Base-by-base conservation (phyloP, 768 basidiomycete species). In the Auricularia cornea region DNA sequence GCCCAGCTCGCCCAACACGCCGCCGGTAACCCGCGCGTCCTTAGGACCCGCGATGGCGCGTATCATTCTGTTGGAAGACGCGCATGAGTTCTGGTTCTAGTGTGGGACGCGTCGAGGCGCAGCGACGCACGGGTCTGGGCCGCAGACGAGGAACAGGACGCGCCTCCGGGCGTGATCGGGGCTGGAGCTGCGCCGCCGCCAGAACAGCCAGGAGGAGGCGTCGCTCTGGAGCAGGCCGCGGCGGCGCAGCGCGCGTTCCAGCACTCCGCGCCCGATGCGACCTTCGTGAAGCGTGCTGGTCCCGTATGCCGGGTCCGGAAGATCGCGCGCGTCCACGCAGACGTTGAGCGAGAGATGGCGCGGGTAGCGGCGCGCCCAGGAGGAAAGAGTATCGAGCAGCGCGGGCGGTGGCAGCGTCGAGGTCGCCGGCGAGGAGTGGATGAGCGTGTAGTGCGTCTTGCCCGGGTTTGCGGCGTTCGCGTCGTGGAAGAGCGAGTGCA, bases 91-190 rank as follows among this genome's bases (percentile, higher is more conserved):
- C 6, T 20, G 28, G 54, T 38, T n/a, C n/a, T n/a, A 12, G 54
- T 6, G 8, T 57, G 8, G 54, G 29, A 29, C 5, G 54, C 16
- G 6, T 57, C 26, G 30, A 57, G 12, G 16, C 26, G 26, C 26
- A 6, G 28, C 29, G 51, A 73, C 87, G 69, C 72, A 92, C 92
- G 80, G 80, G 65, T 92, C 88, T n/a, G 92, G 92, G 30, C 92
- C 92, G 73, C 89, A 94, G 3, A 94, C 83, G 14, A 94, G 73
- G 70, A 93, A 88, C 62, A 93, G 71, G 5, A 79, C 74, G 54
- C 76, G 83, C 67, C 73, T 62, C 52, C 33, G 64, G 32, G 35
- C 60, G 60, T 56, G 64, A 26, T 41, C 64, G 28, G 64, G 64
- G 52, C 44, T 23, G 23, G 44, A 48, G 20, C 16, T 23, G 44